A percentile compares a stretch with the other conserved stretches of the same genome.
These are phyloP conservation scores for Xerocomus spinulosus DNA, from an alignment of 768 basidiomycete species.

Conservation along the genomic window DNA sequence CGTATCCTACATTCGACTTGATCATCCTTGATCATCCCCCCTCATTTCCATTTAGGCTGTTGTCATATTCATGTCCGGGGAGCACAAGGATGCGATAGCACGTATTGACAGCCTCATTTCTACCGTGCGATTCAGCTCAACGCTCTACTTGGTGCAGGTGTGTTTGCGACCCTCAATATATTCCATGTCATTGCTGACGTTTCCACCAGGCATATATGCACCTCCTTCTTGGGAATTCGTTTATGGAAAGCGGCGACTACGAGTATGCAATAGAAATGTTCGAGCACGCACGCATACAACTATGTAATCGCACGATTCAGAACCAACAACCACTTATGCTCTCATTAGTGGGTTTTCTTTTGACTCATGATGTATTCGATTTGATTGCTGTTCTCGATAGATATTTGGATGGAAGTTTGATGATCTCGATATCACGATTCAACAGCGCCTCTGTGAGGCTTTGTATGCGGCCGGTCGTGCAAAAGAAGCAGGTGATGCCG, in stretches of 20 bases:
- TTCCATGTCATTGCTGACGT: background rate
- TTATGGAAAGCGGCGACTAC: background rate
- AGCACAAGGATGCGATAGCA: background rate
- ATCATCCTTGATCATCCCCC: background rate
- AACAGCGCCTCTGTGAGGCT: conserved; percentile 3
- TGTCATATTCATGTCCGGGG: background rate
- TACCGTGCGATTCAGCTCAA: background rate
- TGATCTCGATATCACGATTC: background rate
- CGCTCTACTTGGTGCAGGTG: background rate
- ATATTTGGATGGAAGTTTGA: conserved; percentile 10
- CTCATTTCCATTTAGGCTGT: background rate
- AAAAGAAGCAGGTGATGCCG: background rate
- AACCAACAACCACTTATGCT: background rate
- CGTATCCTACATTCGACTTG: background rate
- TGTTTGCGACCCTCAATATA: background rate
- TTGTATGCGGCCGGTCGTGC: background rate
- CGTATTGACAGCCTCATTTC: background rate
- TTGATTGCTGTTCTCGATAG: background rate
- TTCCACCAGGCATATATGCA: conserved; percentile 6
- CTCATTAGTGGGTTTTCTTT: background rate
- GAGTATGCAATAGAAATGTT: background rate
- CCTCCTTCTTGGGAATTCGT: conserved; percentile 1
- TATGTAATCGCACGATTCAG: background rate
- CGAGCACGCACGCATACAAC: background rate
- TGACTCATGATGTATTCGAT: too few relatives aligned